Base-by-base conservation (phyloP, 129 eudicot genomes). In the Scalesia atractyloides region DNA sequence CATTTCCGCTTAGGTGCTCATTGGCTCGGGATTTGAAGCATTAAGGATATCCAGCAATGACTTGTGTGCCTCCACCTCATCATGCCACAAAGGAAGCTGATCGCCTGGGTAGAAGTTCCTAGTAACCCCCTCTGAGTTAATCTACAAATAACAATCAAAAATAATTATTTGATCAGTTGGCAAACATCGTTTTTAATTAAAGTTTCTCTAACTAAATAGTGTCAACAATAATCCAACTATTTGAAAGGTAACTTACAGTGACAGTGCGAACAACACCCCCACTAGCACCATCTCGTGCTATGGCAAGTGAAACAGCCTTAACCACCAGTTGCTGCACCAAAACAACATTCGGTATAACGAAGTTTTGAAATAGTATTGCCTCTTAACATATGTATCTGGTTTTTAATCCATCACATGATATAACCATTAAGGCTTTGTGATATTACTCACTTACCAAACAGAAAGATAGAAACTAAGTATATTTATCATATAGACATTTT, bases 221-320 rank as follows among this genome's bases (percentile, higher is more conserved):
- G 13, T 19, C 62, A 9, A 56, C 10, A 56, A 56, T 9, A 19
- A 7, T 16, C 24, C 7, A 53, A 18, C 9, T 16, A 17, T 8
- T 17, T 52, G 0, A 9, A 41, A 13, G 20, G 5, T 43, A 66
- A 80, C 95, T 89, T 82, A 92, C 96, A 33, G 82, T 92, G 70
- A 92, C 98, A 26, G 98, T 92, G 47, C 98, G 91, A 57, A 92
- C 91, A 69, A 92, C 98, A 18, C 98, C 98, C 30, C 98, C 98
- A 74, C 98, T 92, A 52, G 98, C 98, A 73, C 98, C 98, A 83
- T 92, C 98, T 26, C 98, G 89, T 63, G 98, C 98, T 66, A 92
- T 92, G 43, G 98, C 98, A 67, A 92, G 98, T 74, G 98, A 92
- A 51, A 92, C 98, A 22, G 98, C 96, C 85, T 92, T 87, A 7